Evolutionary conservation across 202 grass and related monocot genomes (phyloP).

Genomic region (Alloteropsis angusta): DNA sequence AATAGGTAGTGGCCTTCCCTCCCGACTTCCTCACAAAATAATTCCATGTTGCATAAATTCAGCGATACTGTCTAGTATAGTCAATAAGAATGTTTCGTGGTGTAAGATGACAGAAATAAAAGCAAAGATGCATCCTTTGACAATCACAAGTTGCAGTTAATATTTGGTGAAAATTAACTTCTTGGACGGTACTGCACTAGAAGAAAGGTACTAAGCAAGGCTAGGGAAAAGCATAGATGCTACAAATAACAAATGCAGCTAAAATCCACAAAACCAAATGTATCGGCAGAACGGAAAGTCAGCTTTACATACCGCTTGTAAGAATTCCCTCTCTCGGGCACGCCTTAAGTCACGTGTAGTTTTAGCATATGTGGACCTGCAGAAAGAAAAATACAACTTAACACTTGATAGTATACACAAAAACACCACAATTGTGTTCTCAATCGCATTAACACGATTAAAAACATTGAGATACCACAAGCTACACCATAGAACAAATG

Average conservation of each 20-base stretch:
- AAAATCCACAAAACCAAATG: neutral
- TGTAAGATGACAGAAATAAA: neutral
- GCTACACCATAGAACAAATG: neutral
- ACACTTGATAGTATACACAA: neutral
- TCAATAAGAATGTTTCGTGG: neutral
- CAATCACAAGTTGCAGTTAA: neutral
- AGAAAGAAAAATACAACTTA: constrained; percentile 14
- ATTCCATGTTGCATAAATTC: neutral
- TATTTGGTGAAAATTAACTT: neutral
- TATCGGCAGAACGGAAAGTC: neutral
- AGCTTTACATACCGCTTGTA: constrained; percentile 61
- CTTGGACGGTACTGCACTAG: neutral
- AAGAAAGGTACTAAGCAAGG: neutral
- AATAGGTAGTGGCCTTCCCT: neutral
- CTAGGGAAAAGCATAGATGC: too few species aligned
- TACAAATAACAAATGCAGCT: neutral
- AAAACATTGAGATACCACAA: constrained; percentile 5
- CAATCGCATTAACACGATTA: neutral
- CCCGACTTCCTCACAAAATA: neutral
- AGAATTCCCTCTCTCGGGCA: constrained; percentile 79
- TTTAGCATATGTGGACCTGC: constrained; percentile 93
- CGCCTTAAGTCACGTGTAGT: constrained; percentile 87
- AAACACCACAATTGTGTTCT: neutral
- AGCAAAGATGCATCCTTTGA: neutral
- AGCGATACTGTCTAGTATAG: neutral